Evolutionary conservation across 176 grass and related monocot species (phyloP), one percentile per base, ranked within the genome.

Genomic region (Zizania latifolia): DNA sequence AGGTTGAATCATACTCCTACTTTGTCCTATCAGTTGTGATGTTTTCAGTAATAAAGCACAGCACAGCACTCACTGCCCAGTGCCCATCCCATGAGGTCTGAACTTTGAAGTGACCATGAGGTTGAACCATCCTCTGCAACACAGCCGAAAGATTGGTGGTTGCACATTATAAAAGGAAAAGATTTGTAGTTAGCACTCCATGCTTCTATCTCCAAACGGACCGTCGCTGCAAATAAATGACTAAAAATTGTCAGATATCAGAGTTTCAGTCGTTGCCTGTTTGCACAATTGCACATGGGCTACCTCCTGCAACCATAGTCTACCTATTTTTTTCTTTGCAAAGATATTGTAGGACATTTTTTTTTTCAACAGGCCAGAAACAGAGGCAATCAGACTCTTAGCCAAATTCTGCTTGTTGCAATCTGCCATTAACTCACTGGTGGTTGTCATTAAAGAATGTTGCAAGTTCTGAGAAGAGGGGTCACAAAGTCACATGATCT

Each of bases 401-500:
- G n/a, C 37, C 10, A 72, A 58, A 65, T 67, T 67, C 68, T 15
- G 58, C 40, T 26, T 60, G 29, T 22, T 85, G 6, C 46, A 36
- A 15, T 37, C 8, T 23, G 75, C 48, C 27, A 46, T 31, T 65
- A 21, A 21, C 45, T 16, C 58, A 11, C 22, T 22, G 57, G 15
- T 27, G 3, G 40, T 43, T 51, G 34, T 11, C 48, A 30, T 40
- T 58, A n/a, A 79, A 70, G 0, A 28, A 58, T 33, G 4, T 9
- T 2, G 59, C 58, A 60, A 16, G 41, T 53, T 65, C 31, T 44
- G 8, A 28, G 35, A 53, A 31, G 36, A 29, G 31, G 41, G 14
- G 15, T 35, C 19, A 30, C 34, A 60, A 32, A 33, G 74, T 74
- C 83, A 86, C 83, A 80, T 69, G 70, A 70, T 2, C 14, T 37